Percentiles rank a stretch among this genome's conserved stretches.
Evolutionary conservation across 805 yeast genomes (phyloP).

Genomic region (Saccharomycopsis selenospora): DNA sequence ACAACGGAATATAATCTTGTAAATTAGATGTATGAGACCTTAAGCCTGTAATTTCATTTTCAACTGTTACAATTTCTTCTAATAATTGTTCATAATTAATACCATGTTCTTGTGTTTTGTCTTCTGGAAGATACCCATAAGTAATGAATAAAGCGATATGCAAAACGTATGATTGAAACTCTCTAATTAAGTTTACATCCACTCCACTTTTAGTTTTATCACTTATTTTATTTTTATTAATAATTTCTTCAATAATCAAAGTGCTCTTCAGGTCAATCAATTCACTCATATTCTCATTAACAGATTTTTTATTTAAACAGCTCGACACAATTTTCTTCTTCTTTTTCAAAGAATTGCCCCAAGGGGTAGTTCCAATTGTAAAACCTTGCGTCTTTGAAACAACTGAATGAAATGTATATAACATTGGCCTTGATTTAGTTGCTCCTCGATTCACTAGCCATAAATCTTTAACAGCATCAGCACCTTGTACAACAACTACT

Average conservation of each 20-base stretch:
- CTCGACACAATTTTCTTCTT: conserved; percentile 44
- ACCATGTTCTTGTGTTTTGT: not conserved
- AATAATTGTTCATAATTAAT: conserved; percentile 28
- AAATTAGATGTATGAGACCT: conserved; percentile 51
- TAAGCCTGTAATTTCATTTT: conserved; percentile 46
- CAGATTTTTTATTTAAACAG: conserved; percentile 33
- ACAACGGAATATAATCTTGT: conserved; percentile 46
- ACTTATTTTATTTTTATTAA: not conserved
- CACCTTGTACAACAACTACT: conserved; percentile 63
- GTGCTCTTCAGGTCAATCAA: conserved; percentile 32
- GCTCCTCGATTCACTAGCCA: conserved; percentile 47
- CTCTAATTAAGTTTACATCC: conserved; percentile 37
- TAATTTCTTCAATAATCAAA: conserved; percentile 14
- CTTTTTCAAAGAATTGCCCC: conserved; percentile 38
- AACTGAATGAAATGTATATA: conserved; percentile 60
- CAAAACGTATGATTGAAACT: conserved; percentile 44
- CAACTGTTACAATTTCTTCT: conserved; percentile 48
- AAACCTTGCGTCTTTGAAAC: conserved; percentile 48
- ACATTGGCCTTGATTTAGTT: conserved; percentile 59
- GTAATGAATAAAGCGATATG: conserved; percentile 44
- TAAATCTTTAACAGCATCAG: conserved; percentile 42
- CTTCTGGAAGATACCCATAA: conserved; percentile 36
- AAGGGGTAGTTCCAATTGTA: conserved; percentile 63
- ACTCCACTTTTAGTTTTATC: conserved; percentile 21
- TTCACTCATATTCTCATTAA: conserved; percentile 26